These are phyloP conservation scores for Cordyceps cicadae DNA, from an alignment of 2,329 filamentous ascomycete genomes.

Conservation along the genomic window DNA sequence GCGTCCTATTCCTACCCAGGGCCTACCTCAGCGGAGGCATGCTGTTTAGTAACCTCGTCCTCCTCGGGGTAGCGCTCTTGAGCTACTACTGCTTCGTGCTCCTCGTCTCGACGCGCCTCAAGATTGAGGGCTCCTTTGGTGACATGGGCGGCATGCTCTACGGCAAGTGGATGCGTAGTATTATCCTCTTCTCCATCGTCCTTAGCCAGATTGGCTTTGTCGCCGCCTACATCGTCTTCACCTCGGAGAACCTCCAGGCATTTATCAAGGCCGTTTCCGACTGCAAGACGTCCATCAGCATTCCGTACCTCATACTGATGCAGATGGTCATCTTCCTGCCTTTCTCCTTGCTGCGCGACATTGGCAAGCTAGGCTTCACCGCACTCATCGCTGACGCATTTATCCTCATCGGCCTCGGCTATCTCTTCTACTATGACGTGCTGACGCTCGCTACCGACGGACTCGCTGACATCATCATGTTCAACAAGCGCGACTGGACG, in stretches of 20 bases:
- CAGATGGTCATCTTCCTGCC: conserved; percentile 94
- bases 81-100: conserved; percentile 98
- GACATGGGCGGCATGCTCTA: conserved; percentile 92
- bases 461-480: conserved; percentile 76
- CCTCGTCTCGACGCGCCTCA: conserved; percentile 76
- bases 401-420: conserved; percentile 84
- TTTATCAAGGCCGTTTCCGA: conserved; percentile 88
- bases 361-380: conserved; percentile 93
- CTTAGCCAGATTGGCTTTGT: conserved; percentile 94
- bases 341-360: conserved; percentile 87
- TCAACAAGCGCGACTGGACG: conserved; percentile 90
- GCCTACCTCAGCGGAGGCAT: conserved; percentile 96
- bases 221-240: conserved; percentile 93
- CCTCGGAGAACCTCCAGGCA: conserved; percentile 88
- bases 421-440: conserved; percentile 93
- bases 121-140: conserved; percentile 89
- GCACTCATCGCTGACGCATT: conserved; percentile 90
- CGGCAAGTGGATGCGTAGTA: conserved; percentile 77
- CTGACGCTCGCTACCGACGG: conserved; percentile 70
- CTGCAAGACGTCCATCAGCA: conserved; percentile 76
- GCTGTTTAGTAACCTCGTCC: conserved; percentile 87
- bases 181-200: conserved; percentile 88
- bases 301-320: conserved; percentile 84
- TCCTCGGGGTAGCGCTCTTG: conserved; percentile 74
- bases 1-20: conserved; percentile 84